These are phyloP conservation scores for Ustilago bromivora DNA, from an alignment of 1,284 basidiomycete genomes.

Conservation along the genomic window DNA sequence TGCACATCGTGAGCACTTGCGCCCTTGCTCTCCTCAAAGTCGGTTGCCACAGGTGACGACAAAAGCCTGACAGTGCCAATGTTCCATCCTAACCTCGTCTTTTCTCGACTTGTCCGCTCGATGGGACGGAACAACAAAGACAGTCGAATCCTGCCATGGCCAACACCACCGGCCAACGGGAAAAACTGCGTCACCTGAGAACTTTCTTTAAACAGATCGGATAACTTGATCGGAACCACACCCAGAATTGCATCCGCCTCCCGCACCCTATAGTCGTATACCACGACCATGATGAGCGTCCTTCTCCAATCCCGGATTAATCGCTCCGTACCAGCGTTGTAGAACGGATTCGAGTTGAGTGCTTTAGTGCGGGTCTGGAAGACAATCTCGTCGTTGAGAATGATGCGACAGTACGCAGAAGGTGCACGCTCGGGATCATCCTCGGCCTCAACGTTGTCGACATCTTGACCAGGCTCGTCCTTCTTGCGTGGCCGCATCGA, in stretches of 20 bases:
- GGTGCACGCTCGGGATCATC: constrained; percentile 52
- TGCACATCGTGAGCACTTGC: constrained; percentile 24
- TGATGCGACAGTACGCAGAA: constrained; percentile 70
- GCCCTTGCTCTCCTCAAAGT: constrained; percentile 39
- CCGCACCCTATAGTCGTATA: constrained; percentile 67
- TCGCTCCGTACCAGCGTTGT: constrained; percentile 72
- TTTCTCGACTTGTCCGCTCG: constrained; percentile 20
- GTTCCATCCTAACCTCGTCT: constrained; percentile 46
- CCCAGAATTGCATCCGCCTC: constrained; percentile 55
- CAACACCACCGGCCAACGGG: constrained; percentile 53
- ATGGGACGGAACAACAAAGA: constrained; percentile 52
- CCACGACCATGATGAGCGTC: constrained; percentile 71
- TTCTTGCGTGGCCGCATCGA: constrained; percentile 27
- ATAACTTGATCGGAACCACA: constrained; percentile 55
- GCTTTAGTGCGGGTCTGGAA: constrained; percentile 71
- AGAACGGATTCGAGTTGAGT: constrained; percentile 71
- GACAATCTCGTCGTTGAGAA: constrained; percentile 71
- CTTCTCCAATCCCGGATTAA: constrained; percentile 72
- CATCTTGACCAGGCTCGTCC: constrained; percentile 53
- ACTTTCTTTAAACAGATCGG: constrained; percentile 41
- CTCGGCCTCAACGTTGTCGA: constrained; percentile 46
- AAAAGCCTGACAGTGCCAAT: constrained; percentile 49
- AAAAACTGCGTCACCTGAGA: constrained; percentile 59
- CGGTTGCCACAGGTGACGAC: constrained; percentile 32
- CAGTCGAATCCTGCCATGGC: constrained; percentile 42